These are phyloP conservation scores for Serendipita vermifera DNA, from an alignment of 768 basidiomycete species.

Conservation along the genomic window DNA sequence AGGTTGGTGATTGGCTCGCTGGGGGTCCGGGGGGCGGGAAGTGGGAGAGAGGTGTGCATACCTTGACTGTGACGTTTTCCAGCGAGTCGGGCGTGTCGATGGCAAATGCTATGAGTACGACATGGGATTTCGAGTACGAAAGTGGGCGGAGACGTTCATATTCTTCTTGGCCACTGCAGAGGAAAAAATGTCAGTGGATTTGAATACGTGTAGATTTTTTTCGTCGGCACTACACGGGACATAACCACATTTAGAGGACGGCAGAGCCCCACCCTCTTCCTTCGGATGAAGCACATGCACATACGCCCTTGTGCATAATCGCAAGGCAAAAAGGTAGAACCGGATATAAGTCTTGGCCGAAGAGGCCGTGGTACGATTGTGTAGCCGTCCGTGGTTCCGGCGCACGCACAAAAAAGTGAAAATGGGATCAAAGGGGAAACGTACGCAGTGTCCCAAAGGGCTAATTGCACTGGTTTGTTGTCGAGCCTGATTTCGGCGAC, in stretches of 20 bases:
- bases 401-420: too few species aligned
- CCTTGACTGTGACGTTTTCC: slow-evolving; percentile 91
- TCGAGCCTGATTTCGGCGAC: slow-evolving; percentile 97
- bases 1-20: too few species aligned
- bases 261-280: too few species aligned
- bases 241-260: slow-evolving; percentile 2
- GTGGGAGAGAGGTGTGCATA: too few species aligned
- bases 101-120: slow-evolving; percentile 94
- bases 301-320: too few species aligned
- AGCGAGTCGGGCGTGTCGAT: slow-evolving; percentile 94
- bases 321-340: too few species aligned
- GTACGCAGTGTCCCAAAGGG: slow-evolving; percentile 98
- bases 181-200: slow-evolving; percentile 14
- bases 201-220: background rate
- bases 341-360: too few species aligned
- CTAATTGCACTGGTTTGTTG: slow-evolving; percentile 93
- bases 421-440: too few species aligned
- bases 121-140: slow-evolving; percentile 96
- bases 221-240: background rate
- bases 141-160: slow-evolving; percentile 96
- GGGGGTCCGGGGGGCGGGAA: too few species aligned
- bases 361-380: too few species aligned
- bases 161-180: slow-evolving; percentile 85
- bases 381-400: too few species aligned
- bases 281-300: too few species aligned